Base-by-base conservation (phyloP, 306 rosid species). In the Myrica gale region DNA sequence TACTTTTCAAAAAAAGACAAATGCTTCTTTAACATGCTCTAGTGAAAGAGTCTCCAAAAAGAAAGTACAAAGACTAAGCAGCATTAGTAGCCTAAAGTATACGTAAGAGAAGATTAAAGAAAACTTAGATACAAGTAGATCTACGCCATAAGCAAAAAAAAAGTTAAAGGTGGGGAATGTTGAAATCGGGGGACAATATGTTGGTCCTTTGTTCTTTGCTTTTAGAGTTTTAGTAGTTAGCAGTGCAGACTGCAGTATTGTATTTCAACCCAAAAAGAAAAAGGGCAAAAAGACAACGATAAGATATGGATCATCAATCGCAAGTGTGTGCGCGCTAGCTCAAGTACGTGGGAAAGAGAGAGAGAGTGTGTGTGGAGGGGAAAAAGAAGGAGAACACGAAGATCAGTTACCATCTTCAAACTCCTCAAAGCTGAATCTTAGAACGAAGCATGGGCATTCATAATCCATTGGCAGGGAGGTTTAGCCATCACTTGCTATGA, bases 201-300 rank as follows among this genome's bases (percentile, higher is more conserved):
- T 83, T 68, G 80, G 50, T 76, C 43, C 71, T 76, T 12, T 57
- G 73, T 69, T 51, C 79, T 81, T 56, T 80, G 73, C 82, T 84
- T 84, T 82, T n/a, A n/a, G n/a, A n/a, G n/a, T n/a, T n/a, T n/a
- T 72, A 76, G 80, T 74, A 50, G 76, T 76, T 71, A n/a, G 75
- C 48, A 48, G 67, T 53, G 74, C 70, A 70, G 56, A 86, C 56
- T 26, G 32, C 1, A 58, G 84, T 81, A 69, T 74, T 46, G 63
- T 52, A 81, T 79, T 90, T 90, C 87, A 84, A 85, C 82, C 66
- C 80, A 41, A 69, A 82, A 87, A 80, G 71, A 21, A 75, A 89
- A 89, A 73, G 82, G 26, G 48, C 20, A 15, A 73, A 66, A 76
- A 67, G 81, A 83, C 85, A 86, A 81, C 81, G 74, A 85, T 81